A percentile compares a stretch with the other conserved stretches of the same genome.
Conservation (phyloP, 495 filamentous ascomycete genomes). For the Penicillium pulvis region DNA sequence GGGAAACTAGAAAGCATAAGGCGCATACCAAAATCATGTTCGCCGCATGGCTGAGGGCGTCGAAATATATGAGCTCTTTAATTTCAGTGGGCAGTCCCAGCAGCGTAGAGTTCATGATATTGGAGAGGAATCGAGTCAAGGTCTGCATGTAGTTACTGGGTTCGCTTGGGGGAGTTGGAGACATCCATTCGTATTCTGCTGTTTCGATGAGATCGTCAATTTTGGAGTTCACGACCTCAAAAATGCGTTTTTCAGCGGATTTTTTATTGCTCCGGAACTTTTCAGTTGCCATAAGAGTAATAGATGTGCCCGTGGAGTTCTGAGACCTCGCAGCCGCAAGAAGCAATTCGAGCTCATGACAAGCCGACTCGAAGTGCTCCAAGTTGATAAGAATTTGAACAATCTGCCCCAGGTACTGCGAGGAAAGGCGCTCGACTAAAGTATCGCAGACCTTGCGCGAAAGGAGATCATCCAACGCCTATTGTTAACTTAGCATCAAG, state of each 20-base stretch:
- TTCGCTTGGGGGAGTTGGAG: slow-evolving; percentile 61
- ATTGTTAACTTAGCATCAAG: slow-evolving; percentile 16
- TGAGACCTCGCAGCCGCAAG: slow-evolving; percentile 80
- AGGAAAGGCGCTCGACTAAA: slow-evolving; percentile 83
- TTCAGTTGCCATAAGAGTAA: slow-evolving; percentile 78
- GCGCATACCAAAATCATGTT: slow-evolving; percentile 74
- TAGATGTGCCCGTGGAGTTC: slow-evolving; percentile 66
- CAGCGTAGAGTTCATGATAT: slow-evolving; percentile 93
- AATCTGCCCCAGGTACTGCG: slow-evolving; percentile 94
- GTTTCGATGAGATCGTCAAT: slow-evolving; percentile 97
- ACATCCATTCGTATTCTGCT: slow-evolving; percentile 95
- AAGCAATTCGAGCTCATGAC: slow-evolving; percentile 80
- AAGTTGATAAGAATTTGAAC: slow-evolving; percentile 98
- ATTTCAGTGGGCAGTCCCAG: slow-evolving; percentile 90
- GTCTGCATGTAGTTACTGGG: slow-evolving; percentile 93
- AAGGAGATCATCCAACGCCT: slow-evolving; percentile 87
- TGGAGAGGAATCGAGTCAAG: slow-evolving; percentile 86
- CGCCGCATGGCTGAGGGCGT: slow-evolving; percentile 88
- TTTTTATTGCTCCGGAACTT: slow-evolving; percentile 89
- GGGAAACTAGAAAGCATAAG: neutral
- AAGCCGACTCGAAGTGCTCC: slow-evolving; percentile 94
- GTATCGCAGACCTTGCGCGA: slow-evolving; percentile 86
- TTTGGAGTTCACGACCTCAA: slow-evolving; percentile 97
- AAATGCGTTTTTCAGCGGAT: slow-evolving; percentile 94
- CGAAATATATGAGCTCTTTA: slow-evolving; percentile 96